Evolutionary conservation across 2,329 filamentous ascomycete species (phyloP).

Genomic region (Bipolaris zeicola): DNA sequence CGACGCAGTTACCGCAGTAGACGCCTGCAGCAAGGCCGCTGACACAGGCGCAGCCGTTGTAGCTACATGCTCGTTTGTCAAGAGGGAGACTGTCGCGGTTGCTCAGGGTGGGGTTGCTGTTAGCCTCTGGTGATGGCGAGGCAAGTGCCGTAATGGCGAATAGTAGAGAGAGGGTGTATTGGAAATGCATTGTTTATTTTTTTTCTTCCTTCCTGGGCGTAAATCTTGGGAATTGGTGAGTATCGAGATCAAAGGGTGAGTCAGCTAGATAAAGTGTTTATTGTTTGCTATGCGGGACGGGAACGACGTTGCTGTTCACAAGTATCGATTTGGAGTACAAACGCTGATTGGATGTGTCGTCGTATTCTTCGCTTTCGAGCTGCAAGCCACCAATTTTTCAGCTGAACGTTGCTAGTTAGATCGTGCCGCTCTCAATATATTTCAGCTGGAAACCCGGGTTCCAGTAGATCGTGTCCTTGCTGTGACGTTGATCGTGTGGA

Average conservation of each 20-base stretch:
- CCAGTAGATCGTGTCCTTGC: background rate
- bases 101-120: background rate
- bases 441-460: background rate
- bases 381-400: background rate
- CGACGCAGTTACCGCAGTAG: slow-evolving; percentile 14
- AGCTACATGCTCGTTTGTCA: slow-evolving; percentile 8
- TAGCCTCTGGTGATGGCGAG: background rate
- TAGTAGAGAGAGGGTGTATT: background rate
- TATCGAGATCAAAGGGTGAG: too few species aligned
- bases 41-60: slow-evolving; percentile 13
- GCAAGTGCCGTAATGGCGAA: background rate
- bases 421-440: background rate
- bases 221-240: too few species aligned
- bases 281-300: too few species aligned
- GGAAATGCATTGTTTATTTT: background rate
- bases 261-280: too few species aligned
- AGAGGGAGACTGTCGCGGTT: background rate
- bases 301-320: too few species aligned
- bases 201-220: too few species aligned
- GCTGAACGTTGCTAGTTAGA: background rate
- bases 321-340: background rate
- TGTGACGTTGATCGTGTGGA: background rate
- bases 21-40: slow-evolving; percentile 8
- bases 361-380: background rate
- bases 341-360: background rate